Percentiles rank a stretch among this genome's conserved stretches.
Evolutionary conservation across 257 asterid genomes (phyloP).

Genomic region (Rubia yunnanensis): DNA sequence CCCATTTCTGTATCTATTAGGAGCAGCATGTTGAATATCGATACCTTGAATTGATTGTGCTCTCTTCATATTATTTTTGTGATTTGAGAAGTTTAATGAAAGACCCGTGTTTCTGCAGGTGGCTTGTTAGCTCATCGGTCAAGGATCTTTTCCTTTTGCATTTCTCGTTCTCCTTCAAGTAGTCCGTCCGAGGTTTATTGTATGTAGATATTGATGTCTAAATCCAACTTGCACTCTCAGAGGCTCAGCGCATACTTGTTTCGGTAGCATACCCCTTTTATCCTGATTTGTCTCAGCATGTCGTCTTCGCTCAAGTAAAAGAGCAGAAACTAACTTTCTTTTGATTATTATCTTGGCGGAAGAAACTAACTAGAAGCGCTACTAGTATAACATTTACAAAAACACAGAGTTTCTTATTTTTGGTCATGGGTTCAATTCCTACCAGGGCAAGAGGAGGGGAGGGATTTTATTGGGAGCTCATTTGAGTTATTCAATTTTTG

Average conservation of each 20-base stretch:
- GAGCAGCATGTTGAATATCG: background rate
- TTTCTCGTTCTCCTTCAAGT: background rate
- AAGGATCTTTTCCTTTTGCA: background rate
- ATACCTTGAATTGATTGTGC: background rate
- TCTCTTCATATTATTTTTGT: background rate
- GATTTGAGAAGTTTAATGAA: background rate
- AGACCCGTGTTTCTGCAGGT: background rate
- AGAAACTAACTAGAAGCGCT: background rate
- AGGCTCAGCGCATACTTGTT: background rate
- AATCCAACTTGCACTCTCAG: background rate
- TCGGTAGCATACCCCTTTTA: background rate
- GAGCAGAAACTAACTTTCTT: background rate
- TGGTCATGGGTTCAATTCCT: no score
- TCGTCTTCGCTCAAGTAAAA: background rate
- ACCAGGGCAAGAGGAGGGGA: no score
- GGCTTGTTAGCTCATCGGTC: background rate
- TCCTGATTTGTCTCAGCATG: background rate
- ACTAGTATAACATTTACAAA: no score
- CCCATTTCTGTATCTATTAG: background rate
- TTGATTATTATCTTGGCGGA: no score
- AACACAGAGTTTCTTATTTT: no score
- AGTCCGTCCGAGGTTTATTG: background rate
- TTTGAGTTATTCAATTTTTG: no score
- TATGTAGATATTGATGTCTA: background rate
- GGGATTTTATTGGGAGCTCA: no score